Evolutionary conservation across 129 eudicot species (phyloP), one percentile per base, ranked within the genome.

Genomic region (Escallonia herrerae): DNA sequence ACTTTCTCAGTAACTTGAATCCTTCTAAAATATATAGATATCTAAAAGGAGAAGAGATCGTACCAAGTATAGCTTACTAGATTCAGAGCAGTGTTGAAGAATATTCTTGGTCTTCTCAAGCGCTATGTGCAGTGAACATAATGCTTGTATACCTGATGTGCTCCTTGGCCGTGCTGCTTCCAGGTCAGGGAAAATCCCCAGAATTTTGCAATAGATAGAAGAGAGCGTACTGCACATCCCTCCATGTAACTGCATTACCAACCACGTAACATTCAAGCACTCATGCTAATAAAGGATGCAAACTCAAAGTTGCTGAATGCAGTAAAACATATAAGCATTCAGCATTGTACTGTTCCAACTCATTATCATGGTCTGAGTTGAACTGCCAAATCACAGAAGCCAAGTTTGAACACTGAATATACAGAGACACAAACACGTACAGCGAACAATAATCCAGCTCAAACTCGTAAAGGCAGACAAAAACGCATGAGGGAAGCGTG

Each of bases 41-140:
- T 15, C 39, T 54, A 37, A 14, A 60, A 12, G 39, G 7, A 64
- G 10, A 37, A 74, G 58, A 50, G 37, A 41, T 42, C 57, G 33
- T 86, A 89, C 99, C 99, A 94, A 76, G 77, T 94, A 94, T 49
- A 94, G 82, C 86, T 94, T 94, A 81, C 99, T 94, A 64, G 95
- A 94, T 65, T 86, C 97, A 2, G 99, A 82, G 61, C 99, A 94
- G 68, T 94, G 99, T 68, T 89, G 97, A 60, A 94, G 94, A 71
- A 94, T 72, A 66, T 78, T 86, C 81, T 87, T 89, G 45, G 99
- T 74, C 84, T 94, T 94, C 83, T 94, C 99, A 63, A 94, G 84
- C 11, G 99, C 97, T 42, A 94, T 82, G 73, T 94, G 99, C 68
- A 94, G 76, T 69, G 97, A 80, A 70, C 99, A 94, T 60, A 94